Conservation (phyloP, 2,329 filamentous ascomycete species). For the Trichothecium roseum region DNA sequence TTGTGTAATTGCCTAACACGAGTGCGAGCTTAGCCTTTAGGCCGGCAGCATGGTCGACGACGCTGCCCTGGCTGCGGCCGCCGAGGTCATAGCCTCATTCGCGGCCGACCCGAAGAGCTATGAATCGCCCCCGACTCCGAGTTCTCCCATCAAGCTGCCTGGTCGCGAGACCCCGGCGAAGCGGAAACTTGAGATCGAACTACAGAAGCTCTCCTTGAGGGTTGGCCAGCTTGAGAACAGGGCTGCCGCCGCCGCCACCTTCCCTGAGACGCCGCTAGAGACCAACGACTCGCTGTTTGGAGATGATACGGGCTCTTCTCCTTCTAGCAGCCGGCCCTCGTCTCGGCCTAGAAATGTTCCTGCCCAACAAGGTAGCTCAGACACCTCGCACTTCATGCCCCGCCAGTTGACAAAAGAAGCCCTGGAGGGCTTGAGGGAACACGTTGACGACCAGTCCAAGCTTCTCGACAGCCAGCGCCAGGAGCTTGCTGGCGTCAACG, state of each 20-base stretch:
- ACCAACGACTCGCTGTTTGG: slow-evolving; percentile 53
- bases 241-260: slow-evolving; percentile 49
- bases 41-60: slow-evolving; percentile 38
- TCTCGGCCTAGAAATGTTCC: slow-evolving; percentile 15
- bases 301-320: slow-evolving; percentile 39
- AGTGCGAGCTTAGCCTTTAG: no score
- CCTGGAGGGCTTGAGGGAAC: slow-evolving; percentile 75
- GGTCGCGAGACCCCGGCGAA: slow-evolving; percentile 70
- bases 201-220: slow-evolving; percentile 65
- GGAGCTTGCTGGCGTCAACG: slow-evolving; percentile 75
- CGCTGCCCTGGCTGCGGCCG: slow-evolving; percentile 40
- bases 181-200: slow-evolving; percentile 68
- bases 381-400: slow-evolving; percentile 21
- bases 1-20: no score
- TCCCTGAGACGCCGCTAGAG: slow-evolving; percentile 79
- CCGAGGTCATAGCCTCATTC: slow-evolving; percentile 42
- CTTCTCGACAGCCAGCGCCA: slow-evolving; percentile 80
- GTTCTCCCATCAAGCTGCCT: slow-evolving; percentile 56
- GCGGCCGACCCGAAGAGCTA: slow-evolving; percentile 32
- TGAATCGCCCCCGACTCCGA: slow-evolving; percentile 27
- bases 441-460: slow-evolving; percentile 88
- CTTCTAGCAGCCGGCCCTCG: slow-evolving; percentile 33
- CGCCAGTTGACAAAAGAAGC: slow-evolving; percentile 66
- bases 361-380: slow-evolving; percentile 14
- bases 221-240: slow-evolving; percentile 77